Percentiles rank a stretch among this genome's conserved stretches.
These are phyloP conservation scores for Saccharomycopsis sp. DNA, from an alignment of 805 yeast genomes.

Conservation along the genomic window DNA sequence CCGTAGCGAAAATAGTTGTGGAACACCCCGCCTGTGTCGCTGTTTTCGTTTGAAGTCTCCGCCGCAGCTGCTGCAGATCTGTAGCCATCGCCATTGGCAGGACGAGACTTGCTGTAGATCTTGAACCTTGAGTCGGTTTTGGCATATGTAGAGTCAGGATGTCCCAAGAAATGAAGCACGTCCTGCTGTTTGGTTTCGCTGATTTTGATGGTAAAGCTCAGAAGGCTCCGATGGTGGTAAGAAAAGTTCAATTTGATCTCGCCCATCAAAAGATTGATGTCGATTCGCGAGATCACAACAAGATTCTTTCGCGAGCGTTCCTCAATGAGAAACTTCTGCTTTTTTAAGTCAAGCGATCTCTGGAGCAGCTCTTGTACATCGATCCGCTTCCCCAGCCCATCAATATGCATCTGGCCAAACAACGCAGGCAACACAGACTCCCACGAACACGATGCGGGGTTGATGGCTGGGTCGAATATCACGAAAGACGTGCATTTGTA, in stretches of 20 bases:
- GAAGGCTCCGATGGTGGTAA: background rate
- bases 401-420: background rate
- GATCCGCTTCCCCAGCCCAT: background rate
- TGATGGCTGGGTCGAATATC: background rate
- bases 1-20: slow-evolving; percentile 20
- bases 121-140: slow-evolving; percentile 15
- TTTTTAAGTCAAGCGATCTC: background rate
- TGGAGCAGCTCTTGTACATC: background rate
- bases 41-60: background rate
- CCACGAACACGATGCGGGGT: background rate
- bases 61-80: background rate
- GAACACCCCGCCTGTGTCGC: slow-evolving; percentile 12
- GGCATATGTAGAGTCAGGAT: slow-evolving; percentile 17
- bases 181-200: slow-evolving; percentile 16
- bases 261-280: slow-evolving; percentile 7
- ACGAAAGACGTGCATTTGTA: slow-evolving; percentile 6
- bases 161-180: slow-evolving; percentile 12
- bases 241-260: slow-evolving; percentile 7
- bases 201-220: slow-evolving; percentile 2
- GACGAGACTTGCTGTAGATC: slow-evolving; percentile 4
- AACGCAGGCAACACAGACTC: background rate
- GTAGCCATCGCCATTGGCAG: background rate
- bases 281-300: background rate
- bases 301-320: background rate
- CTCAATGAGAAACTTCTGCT: background rate